Percentiles rank a stretch among this genome's conserved stretches.
Conservation (phyloP, 2,329 filamentous ascomycete genomes). For the Hypocreales sp. region DNA sequence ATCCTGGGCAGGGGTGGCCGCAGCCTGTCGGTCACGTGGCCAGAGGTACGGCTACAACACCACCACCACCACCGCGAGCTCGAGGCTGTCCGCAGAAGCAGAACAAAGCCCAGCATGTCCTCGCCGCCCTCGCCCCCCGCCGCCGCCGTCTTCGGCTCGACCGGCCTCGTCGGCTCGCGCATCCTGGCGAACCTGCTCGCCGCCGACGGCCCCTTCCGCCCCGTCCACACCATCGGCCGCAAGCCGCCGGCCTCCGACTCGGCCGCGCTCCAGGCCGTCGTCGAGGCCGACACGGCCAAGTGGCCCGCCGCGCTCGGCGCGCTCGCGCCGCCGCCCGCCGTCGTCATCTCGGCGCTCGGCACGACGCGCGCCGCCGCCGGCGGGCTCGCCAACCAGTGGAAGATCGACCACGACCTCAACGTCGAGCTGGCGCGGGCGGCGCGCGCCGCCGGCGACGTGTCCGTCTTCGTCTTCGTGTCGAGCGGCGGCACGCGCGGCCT, state of each 20-base stretch:
- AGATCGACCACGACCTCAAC: conserved; percentile 80
- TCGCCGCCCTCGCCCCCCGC: conserved; percentile 19
- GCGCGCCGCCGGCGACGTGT: conserved; percentile 53
- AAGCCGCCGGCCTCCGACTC: conserved; percentile 40
- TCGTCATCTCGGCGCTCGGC: conserved; percentile 66
- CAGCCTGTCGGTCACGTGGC: too few species aligned
- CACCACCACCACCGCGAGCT: too few species aligned
- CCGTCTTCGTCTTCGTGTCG: conserved; percentile 68
- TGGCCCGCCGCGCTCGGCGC: conserved; percentile 49
- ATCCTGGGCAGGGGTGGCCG: too few species aligned
- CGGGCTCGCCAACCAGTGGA: conserved; percentile 63
- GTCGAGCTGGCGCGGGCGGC: conserved; percentile 62
- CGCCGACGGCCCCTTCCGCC: conserved; percentile 31
- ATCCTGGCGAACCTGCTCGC: conserved; percentile 55
- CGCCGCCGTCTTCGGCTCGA: conserved; percentile 47
- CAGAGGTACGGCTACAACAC: too few species aligned
- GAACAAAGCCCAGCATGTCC: conserved; percentile 6
- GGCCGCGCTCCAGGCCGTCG: conserved; percentile 40
- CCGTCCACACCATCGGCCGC: conserved; percentile 50
- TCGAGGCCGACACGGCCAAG: conserved; percentile 49
- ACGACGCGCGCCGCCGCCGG: conserved; percentile 68
- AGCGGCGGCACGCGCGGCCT: conserved; percentile 30
- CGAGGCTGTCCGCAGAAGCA: too few species aligned
- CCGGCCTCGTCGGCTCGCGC: conserved; percentile 54
- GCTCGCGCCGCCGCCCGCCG: conserved; percentile 37